Evolutionary conservation across 768 basidiomycete genomes (phyloP).

Genomic region (Russula sp.): DNA sequence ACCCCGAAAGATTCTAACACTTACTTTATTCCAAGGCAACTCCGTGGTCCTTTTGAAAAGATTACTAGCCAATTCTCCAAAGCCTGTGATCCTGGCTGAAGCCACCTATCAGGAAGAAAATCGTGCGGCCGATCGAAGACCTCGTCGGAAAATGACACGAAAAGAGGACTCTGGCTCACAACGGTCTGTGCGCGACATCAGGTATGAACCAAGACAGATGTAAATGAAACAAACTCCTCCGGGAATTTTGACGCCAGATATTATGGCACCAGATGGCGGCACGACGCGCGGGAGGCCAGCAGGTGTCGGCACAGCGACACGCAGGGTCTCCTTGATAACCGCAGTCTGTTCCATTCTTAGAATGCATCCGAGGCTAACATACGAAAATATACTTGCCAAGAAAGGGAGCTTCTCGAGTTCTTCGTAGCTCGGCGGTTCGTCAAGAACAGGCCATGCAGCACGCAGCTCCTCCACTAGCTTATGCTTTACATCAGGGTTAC

Average conservation of each 20-base stretch:
- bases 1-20: neutral
- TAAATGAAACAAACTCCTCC: slow-evolving; percentile 6
- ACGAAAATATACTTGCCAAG: neutral
- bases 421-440: slow-evolving; percentile 4
- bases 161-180: slow-evolving; percentile 14
- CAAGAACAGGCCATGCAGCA: slow-evolving; percentile 5
- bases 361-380: neutral
- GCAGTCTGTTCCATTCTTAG: slow-evolving; percentile 6
- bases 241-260: slow-evolving; percentile 6
- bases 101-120: slow-evolving; percentile 22
- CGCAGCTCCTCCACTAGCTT: slow-evolving; percentile 3
- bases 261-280: slow-evolving; percentile 4
- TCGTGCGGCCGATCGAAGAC: slow-evolving; percentile 15
- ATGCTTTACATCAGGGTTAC: slow-evolving; percentile 1
- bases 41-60: slow-evolving; percentile 22
- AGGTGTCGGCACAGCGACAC: neutral
- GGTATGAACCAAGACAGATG: neutral
- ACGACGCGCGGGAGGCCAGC: slow-evolving; percentile 11
- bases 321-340: slow-evolving; percentile 13
- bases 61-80: slow-evolving; percentile 18
- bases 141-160: slow-evolving; percentile 7
- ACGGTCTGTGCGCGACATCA: neutral
- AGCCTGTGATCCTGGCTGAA: slow-evolving; percentile 1
- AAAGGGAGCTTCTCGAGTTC: slow-evolving; percentile 12
- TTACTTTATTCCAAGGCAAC: slow-evolving; percentile 23